These are phyloP conservation scores for Fusarium begoniae DNA, from an alignment of 2,329 filamentous ascomycete genomes.

Conservation along the genomic window DNA sequence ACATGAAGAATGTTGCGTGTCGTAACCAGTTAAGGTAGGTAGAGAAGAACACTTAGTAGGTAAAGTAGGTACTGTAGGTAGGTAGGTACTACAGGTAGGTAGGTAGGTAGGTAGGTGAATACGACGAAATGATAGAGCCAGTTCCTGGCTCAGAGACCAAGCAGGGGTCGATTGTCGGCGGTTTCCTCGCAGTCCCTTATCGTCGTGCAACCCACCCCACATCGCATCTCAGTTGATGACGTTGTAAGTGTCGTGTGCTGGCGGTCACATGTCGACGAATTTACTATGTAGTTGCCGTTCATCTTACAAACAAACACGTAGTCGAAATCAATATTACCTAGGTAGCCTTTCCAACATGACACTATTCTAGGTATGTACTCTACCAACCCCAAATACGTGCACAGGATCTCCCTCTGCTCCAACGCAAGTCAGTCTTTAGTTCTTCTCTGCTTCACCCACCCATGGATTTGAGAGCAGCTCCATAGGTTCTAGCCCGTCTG, in stretches of 20 bases:
- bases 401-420: not conserved
- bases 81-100: too few species aligned
- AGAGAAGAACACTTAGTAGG: not conserved
- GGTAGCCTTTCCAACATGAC: not conserved
- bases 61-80: not conserved
- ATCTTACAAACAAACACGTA: not conserved
- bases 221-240: constrained; percentile 31
- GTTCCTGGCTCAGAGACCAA: not conserved
- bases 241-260: constrained; percentile 4
- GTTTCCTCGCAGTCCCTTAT: constrained; percentile 18
- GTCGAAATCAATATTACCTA: not conserved
- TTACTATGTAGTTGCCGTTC: not conserved
- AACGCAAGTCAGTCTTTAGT: not conserved
- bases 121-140: not conserved
- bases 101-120: not conserved
- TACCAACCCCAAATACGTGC: not conserved
- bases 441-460: not conserved
- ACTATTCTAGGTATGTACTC: not conserved
- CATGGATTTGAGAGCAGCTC: not conserved
- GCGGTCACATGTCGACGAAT: not conserved
- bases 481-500: not conserved
- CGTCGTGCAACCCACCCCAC: constrained; percentile 22
- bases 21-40: too few species aligned
- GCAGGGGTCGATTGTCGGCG: constrained; percentile 2
- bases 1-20: not conserved